Percentiles rank a stretch among this genome's conserved stretches.
These are phyloP conservation scores for Chlamydomonas urium DNA, from an alignment of 139 green algal genomes.

Conservation along the genomic window DNA sequence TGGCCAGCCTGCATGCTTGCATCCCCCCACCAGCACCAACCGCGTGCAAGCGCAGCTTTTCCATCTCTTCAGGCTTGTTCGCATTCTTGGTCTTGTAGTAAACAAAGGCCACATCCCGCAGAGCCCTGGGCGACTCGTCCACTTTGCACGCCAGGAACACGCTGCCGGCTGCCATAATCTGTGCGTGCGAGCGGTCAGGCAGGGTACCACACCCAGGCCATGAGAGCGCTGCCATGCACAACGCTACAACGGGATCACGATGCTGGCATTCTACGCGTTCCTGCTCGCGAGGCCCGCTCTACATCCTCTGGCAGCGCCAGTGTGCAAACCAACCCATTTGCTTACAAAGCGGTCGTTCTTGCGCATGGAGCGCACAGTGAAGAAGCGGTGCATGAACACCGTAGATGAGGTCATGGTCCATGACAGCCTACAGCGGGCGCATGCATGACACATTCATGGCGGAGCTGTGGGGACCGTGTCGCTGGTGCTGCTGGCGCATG, in stretches of 20 bases:
- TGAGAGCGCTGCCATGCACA: background rate
- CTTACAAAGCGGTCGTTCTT: slow-evolving; percentile 66
- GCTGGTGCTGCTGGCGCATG: too few species aligned
- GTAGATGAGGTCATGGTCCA: background rate
- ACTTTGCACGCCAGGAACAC: slow-evolving; percentile 15
- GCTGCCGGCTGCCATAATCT: slow-evolving; percentile 4
- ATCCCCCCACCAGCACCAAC: slow-evolving; percentile 5
- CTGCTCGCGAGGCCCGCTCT: too few species aligned
- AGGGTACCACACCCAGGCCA: background rate
- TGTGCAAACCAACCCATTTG: background rate
- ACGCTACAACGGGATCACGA: background rate
- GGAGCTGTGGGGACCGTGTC: too few species aligned
- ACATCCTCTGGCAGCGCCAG: background rate
- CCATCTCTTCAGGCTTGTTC: background rate
- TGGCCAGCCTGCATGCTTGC: too few species aligned
- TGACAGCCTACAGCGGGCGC: background rate
- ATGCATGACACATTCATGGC: too few species aligned
- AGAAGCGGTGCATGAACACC: slow-evolving; percentile 14
- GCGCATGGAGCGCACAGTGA: slow-evolving; percentile 37
- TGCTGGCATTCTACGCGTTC: background rate
- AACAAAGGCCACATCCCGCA: slow-evolving; percentile 3
- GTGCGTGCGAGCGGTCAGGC: background rate
- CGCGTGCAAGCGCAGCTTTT: background rate
- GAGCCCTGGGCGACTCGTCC: slow-evolving; percentile 3
- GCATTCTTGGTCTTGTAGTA: slow-evolving; percentile 13